These are phyloP conservation scores for Aspergillus thermomutatus DNA, from an alignment of 2,329 filamentous ascomycete species.

Conservation along the genomic window DNA sequence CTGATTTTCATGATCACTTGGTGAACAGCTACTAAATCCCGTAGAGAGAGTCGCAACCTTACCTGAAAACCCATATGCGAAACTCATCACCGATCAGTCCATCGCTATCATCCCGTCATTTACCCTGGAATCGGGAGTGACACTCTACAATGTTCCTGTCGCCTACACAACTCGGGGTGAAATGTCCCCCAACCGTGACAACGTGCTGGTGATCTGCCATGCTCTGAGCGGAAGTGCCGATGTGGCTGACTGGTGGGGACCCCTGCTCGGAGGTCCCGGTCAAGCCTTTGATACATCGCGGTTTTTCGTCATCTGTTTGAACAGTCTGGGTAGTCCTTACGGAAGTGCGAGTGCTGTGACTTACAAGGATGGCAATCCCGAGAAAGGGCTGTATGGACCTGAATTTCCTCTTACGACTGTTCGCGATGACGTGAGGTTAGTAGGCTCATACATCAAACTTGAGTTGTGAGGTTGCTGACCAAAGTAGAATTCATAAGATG, in stretches of 20 bases:
- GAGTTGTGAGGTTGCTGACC: constrained; percentile 3
- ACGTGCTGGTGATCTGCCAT: constrained; percentile 61
- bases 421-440: constrained; percentile 89
- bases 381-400: constrained; percentile 78
- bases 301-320: constrained; percentile 54
- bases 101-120: constrained; percentile 85
- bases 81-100: constrained; percentile 81
- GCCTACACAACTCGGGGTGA: constrained; percentile 63
- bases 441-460: background rate
- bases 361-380: constrained; percentile 73
- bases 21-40: constrained; percentile 52
- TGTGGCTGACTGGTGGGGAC: constrained; percentile 56
- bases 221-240: constrained; percentile 55
- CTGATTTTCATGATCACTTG: background rate
- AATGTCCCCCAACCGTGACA: constrained; percentile 55
- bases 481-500: constrained; percentile 50
- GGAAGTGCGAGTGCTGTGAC: constrained; percentile 61
- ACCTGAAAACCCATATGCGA: constrained; percentile 86
- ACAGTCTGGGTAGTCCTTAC: constrained; percentile 55
- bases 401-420: constrained; percentile 96
- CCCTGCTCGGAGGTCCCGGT: constrained; percentile 51
- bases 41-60: constrained; percentile 59
- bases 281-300: constrained; percentile 53
- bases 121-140: constrained; percentile 87
- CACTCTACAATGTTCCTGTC: constrained; percentile 68